phyloP scores from a whole-genome alignment of 179 eudicot genomes.

The Beta macrorhiza region DNA sequence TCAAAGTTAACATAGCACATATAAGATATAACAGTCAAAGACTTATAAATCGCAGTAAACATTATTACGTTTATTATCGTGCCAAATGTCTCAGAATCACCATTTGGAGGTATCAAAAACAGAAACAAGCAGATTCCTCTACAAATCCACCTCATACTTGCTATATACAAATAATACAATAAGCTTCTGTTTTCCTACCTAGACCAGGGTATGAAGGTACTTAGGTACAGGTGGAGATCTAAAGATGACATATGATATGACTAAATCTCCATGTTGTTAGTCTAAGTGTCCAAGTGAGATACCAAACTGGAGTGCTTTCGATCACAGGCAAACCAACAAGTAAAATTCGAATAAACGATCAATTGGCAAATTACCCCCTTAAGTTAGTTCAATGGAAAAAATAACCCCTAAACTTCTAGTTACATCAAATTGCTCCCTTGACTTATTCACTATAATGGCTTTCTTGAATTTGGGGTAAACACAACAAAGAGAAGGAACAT shows the following conservation, averaged over 20 bases:
- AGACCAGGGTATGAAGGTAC: neutral
- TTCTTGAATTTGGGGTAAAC: too few species aligned
- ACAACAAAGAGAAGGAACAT: too few species aligned
- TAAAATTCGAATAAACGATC: neutral
- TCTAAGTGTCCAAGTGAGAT: neutral
- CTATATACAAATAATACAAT: neutral
- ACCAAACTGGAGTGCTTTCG: neutral
- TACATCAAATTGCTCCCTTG: too few species aligned
- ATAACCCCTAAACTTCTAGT: neutral
- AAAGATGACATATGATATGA: neutral
- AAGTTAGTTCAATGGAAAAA: neutral
- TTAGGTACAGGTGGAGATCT: neutral
- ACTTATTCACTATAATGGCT: too few species aligned
- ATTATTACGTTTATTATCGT: neutral
- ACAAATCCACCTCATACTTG: neutral
- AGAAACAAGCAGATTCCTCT: neutral
- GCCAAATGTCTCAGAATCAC: neutral
- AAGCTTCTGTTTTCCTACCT: neutral
- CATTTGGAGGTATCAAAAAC: neutral
- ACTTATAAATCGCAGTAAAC: neutral
- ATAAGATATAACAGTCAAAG: neutral
- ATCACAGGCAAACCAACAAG: neutral
- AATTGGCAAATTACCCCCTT: neutral
- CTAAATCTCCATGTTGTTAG: neutral
- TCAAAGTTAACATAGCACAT: neutral